Evolutionary conservation across 1,284 basidiomycete species (phyloP).

Genomic region (Sporisorium graminicola): DNA sequence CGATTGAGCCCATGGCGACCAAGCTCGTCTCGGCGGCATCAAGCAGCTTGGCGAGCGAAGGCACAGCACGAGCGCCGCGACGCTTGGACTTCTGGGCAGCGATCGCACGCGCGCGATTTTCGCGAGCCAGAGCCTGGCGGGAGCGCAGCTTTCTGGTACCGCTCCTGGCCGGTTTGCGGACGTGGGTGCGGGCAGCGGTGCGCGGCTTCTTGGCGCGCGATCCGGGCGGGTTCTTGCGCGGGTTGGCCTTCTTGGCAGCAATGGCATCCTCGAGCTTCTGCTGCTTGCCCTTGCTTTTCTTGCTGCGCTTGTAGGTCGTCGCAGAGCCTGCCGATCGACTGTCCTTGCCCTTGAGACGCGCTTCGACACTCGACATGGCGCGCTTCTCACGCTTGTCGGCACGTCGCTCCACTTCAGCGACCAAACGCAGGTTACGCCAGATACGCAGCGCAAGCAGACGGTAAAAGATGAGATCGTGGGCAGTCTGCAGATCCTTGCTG

Average conservation of each 20-base stretch:
- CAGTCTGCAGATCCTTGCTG: constrained; percentile 63
- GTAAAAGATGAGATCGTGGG: constrained; percentile 67
- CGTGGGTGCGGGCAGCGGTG: constrained; percentile 18
- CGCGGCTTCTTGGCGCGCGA: constrained; percentile 43
- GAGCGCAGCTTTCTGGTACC: constrained; percentile 51
- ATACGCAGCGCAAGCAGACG: constrained; percentile 62
- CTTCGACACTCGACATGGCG: constrained; percentile 46
- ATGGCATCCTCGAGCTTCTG: constrained; percentile 28
- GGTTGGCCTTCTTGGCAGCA: constrained; percentile 28
- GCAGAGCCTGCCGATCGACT: constrained; percentile 9
- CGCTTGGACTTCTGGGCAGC: constrained; percentile 52
- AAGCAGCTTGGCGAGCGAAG: constrained; percentile 64
- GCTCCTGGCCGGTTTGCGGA: constrained; percentile 54
- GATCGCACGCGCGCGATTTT: constrained; percentile 47
- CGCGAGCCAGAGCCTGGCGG: constrained; percentile 29
- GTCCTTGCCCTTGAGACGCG: constrained; percentile 38
- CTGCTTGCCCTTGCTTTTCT: constrained; percentile 40
- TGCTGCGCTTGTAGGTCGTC: constrained; percentile 21
- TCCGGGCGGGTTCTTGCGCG: constrained; percentile 43
- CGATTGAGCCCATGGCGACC: constrained; percentile 58
- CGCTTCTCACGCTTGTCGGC: constrained; percentile 62
- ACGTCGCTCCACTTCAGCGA: constrained; percentile 60
- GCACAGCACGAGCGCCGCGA: constrained; percentile 59
- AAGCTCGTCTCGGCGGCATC: constrained; percentile 63
- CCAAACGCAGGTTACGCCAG: constrained; percentile 60